Base-by-base conservation (phyloP, 2,329 filamentous ascomycete genomes). In the Ceratocystis colombiana region DNA sequence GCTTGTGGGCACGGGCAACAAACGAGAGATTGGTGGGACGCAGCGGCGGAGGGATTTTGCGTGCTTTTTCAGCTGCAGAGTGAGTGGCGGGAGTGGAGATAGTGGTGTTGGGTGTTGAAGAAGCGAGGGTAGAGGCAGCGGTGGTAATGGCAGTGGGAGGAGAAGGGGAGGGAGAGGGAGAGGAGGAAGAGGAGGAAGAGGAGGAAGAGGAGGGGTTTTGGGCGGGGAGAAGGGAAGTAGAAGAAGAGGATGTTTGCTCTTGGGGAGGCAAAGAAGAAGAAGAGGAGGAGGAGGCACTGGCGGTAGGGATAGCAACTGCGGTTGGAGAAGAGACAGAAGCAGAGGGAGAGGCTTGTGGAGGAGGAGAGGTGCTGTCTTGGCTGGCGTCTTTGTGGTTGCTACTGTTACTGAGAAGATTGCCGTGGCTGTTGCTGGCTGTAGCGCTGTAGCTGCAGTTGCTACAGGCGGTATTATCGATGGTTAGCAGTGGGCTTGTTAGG, bases 1-100 rank as follows among this genome's bases (percentile, higher is more conserved):
- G 82, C 72, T 84, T 83, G 71, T 82, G 80, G 71, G 79, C 82
- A 72, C 81, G 81, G 67, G 81, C 78, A 55, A 83, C 79, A 15
- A 88, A 91, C 66, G 88, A 88, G 70, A 93, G 77, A 5, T 91
- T 85, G 66, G 89, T 93, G 76, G 93, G 89, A 69, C 85, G 85
- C 12, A 89, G 88, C 37, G 63, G 64, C 48, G 63, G 66, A 17
- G 66, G 59, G 8, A 62, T n/a, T 41, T 59, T 62, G 25, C 57
- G 46, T 25, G 66, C 66, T 63, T 68, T 68, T 57, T 68, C 63
- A 25, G 66, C 63, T 48, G 66, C 66, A 25, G 59, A 63, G 41
- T 79, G 78, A 17, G 53, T 20, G 53, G 64, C 61, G 7, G 64
- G 67, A 7, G 67, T 66, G 30, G 67, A 66, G 48, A 68, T 66